Base-by-base conservation (phyloP, 164 flowering plant genomes). In the Buxus sempervirens region DNA sequence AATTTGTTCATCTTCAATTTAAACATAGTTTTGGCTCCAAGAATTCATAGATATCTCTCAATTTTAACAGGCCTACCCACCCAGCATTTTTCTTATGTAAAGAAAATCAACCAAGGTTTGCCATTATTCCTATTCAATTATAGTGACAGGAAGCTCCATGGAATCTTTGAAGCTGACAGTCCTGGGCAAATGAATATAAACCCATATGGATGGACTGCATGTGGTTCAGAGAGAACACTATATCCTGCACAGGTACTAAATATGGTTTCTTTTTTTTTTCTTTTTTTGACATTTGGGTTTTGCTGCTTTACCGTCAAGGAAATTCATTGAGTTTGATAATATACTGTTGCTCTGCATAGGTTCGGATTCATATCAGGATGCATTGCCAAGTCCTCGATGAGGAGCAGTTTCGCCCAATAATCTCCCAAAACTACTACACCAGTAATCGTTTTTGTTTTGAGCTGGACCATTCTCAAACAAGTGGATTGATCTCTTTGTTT, bases 111-210 rank as follows among this genome's bases (percentile, higher is more conserved):
- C 58, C 85, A 91, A 22, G 98, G 99, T 22, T 68, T 96, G 84
- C 86, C 96, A 1, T 78, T 96, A 19, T 96, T 96, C 71, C 65
- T 96, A 36, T 93, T 96, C 81, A 91, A 90, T 82, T 93, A 93
- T 64, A 79, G 75, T 45, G 86, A 86, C 61, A 77, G 96, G 49
- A 87, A 73, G 62, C 86, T 96, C 23, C 85, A 87, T 76, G 99
- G 99, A 4, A 79, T 90, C 60, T 96, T 78, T 77, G 96, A 93
- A 78, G 93, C 99, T 26, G 89, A 83, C 38, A 82, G 95, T 68
- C 15, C 65, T 0, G 98, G 99, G 2, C 79, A 74, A 66, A 72
- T 85, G 90, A 80, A 78, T 62, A 87, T 93, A 8, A 71, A 89
- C 68, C 86, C 93, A 10, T 77, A 84, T 80, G 98, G 83, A 10